phyloP scores from a whole-genome alignment of 2,329 filamentous ascomycete species.

The Microcyclosporella mali region DNA sequence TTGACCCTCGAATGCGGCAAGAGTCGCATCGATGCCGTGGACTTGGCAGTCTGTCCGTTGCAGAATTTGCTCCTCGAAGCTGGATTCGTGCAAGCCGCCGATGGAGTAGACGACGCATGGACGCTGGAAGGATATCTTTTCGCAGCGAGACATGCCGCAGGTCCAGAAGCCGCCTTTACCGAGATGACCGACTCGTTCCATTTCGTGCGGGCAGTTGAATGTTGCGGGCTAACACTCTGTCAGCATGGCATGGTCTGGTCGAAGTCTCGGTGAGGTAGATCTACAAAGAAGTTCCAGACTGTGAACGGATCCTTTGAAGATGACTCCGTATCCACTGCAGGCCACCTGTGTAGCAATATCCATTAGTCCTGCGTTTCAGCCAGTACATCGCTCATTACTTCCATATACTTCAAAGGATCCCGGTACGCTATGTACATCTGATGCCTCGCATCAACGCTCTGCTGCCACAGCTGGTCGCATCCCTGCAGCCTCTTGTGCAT shows the following conservation, averaged over 20 bases:
- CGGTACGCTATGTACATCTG: too few relatives aligned
- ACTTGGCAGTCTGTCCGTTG: slow-evolving; percentile 21
- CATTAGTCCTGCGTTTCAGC: background rate
- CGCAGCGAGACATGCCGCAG: slow-evolving; percentile 34
- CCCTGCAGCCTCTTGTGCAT: background rate
- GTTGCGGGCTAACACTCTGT: slow-evolving; percentile 24
- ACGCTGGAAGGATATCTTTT: slow-evolving; percentile 16
- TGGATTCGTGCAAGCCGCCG: slow-evolving; percentile 35
- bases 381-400: background rate
- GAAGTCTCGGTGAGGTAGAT: background rate
- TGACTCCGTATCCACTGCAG: background rate
- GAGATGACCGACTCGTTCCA: slow-evolving; percentile 36
- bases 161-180: slow-evolving; percentile 40
- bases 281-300: background rate
- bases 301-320: background rate
- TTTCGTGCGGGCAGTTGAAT: slow-evolving; percentile 38
- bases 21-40: slow-evolving; percentile 38
- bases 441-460: background rate
- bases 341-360: background rate
- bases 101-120: slow-evolving; percentile 35
- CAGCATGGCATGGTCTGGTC: background rate
- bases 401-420: too few relatives aligned
- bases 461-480: background rate
- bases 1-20: slow-evolving; percentile 13
- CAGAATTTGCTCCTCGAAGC: slow-evolving; percentile 37